phyloP scores from a whole-genome alignment of 2,329 filamentous ascomycete species.

The Chaetothyriales sp. region DNA sequence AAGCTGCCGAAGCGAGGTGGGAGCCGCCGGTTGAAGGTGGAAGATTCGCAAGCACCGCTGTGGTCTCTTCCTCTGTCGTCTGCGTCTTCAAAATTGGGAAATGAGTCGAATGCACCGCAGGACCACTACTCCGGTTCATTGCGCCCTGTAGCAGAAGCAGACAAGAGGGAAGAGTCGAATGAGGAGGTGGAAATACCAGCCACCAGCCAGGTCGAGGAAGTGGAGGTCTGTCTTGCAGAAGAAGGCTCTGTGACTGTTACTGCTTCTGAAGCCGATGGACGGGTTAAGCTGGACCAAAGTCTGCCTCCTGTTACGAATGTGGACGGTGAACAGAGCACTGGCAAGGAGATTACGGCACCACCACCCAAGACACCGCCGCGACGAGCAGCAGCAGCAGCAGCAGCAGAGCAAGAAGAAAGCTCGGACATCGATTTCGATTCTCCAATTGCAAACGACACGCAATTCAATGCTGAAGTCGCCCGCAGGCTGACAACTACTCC shows the following conservation, averaged over 20 bases:
- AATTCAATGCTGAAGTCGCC: slow-evolving; percentile 11
- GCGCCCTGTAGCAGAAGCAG: background rate
- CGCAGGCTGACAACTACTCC: background rate
- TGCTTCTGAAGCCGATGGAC: background rate
- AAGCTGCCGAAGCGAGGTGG: slow-evolving; percentile 8
- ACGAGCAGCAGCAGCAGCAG: background rate
- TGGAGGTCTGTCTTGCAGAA: background rate
- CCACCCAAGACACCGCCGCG: background rate
- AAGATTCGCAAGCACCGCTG: slow-evolving; percentile 10
- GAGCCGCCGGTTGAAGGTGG: slow-evolving; percentile 2
- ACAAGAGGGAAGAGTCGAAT: background rate
- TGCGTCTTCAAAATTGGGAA: slow-evolving; percentile 1
- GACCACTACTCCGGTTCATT: background rate
- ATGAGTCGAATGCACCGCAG: background rate
- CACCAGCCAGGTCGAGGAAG: slow-evolving; percentile 7
- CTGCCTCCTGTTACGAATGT: background rate
- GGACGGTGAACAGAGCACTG: background rate
- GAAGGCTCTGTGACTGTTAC: slow-evolving; percentile 1
- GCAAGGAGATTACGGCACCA: background rate
- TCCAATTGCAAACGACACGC: slow-evolving; percentile 14
- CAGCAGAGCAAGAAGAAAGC: background rate
- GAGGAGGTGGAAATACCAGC: slow-evolving; percentile 9
- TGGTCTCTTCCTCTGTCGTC: slow-evolving; percentile 16
- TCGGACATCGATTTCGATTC: slow-evolving; percentile 10
- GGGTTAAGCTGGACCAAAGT: background rate